Conservation (phyloP, 176 grass and related monocot species). For the Cenchrus fungigraminus region DNA sequence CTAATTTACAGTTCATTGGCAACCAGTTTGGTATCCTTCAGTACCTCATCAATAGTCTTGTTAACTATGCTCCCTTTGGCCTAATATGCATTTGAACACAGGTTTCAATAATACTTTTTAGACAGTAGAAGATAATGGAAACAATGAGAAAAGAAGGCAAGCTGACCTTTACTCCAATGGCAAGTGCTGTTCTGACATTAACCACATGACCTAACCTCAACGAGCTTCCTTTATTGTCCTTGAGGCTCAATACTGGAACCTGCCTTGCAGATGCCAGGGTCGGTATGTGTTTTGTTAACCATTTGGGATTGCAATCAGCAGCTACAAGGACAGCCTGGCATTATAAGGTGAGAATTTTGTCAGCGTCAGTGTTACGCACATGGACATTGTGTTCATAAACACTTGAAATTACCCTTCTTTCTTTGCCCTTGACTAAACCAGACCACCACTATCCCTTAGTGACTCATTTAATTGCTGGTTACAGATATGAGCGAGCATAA, state of each 20-base stretch:
- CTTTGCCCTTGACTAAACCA: conserved; percentile 16
- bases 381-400: neutral
- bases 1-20: neutral
- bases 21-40: neutral
- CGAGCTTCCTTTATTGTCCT: conserved; percentile 85
- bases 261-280: conserved; percentile 69
- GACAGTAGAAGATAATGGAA: neutral
- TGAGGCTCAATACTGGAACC: conserved; percentile 72
- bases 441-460: neutral
- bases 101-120: conserved; percentile 1
- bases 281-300: conserved; percentile 89
- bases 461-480: neutral
- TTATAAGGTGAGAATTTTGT: conserved; percentile 15
- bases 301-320: conserved; percentile 84
- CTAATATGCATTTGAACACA: conserved; percentile 35
- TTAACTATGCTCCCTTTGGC: conserved; percentile 50
- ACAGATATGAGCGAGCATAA: neutral
- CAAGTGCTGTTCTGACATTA: conserved; percentile 75
- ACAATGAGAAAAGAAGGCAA: conserved; percentile 33
- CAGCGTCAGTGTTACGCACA: neutral
- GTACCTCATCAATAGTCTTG: conserved; percentile 45
- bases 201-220: conserved; percentile 82
- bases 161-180: conserved; percentile 80
- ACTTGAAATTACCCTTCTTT: conserved; percentile 6
- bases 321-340: conserved; percentile 76